Evolutionary conservation across 2,329 filamentous ascomycete genomes (phyloP).

Genomic region (Rasamsonia emersonii): DNA sequence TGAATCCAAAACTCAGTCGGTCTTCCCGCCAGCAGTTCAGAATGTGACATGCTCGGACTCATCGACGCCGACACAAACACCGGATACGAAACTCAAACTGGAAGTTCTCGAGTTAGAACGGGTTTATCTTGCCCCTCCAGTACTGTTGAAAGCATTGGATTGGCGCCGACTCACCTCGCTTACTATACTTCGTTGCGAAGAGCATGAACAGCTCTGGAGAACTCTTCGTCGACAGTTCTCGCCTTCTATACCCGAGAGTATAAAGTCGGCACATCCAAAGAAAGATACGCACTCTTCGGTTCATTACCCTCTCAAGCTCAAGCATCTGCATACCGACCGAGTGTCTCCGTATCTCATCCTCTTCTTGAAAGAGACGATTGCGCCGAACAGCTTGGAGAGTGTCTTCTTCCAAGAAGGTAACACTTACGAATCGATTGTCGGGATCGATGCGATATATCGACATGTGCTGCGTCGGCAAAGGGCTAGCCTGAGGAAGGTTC

Average conservation of each 20-base stretch:
- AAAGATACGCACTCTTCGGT: constrained; percentile 6
- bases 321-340: constrained; percentile 65
- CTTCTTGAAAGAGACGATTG: constrained; percentile 69
- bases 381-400: constrained; percentile 70
- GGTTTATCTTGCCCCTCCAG: constrained; percentile 61
- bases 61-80: too few relatives aligned
- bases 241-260: constrained; percentile 30
- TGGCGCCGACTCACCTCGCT: constrained; percentile 64
- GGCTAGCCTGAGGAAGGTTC: constrained; percentile 60
- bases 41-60: too few relatives aligned
- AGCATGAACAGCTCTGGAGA: constrained; percentile 69
- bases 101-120: constrained; percentile 67
- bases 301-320: constrained; percentile 59
- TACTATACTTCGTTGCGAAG: constrained; percentile 64
- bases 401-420: constrained; percentile 65
- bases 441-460: constrained; percentile 62
- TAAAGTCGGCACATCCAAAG: background rate
- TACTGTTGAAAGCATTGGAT: constrained; percentile 63
- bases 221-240: constrained; percentile 56
- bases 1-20: background rate
- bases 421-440: constrained; percentile 48
- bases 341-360: constrained; percentile 60
- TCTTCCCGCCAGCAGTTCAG: background rate
- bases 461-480: constrained; percentile 63
- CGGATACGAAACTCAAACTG: constrained; percentile 52